Evolutionary conservation across 768 basidiomycete species (phyloP).

Genomic region (Gloeopeniophorella convolvens): DNA sequence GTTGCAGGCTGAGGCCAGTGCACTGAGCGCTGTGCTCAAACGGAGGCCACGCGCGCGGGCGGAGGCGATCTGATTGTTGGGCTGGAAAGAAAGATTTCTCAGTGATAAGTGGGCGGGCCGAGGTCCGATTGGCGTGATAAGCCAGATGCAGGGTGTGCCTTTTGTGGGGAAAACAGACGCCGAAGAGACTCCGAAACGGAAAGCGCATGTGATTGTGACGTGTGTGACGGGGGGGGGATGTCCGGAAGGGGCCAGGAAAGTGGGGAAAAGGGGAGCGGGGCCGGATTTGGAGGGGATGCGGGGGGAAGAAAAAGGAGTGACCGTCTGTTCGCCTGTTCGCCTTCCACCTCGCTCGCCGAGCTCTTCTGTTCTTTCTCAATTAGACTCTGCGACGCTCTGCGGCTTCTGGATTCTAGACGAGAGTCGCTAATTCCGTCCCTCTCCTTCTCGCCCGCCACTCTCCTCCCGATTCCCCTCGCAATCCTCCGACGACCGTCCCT

Average conservation of each 20-base stretch:
- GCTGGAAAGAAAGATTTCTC: not conserved
- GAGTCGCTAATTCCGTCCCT: constrained; percentile 6
- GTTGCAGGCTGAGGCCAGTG: no score
- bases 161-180: not conserved
- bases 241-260: not conserved
- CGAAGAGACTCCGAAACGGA: no score
- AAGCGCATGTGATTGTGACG: constrained; percentile 3
- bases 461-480: not conserved
- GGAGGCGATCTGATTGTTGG: no score
- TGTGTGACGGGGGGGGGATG: not conserved
- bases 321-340: not conserved
- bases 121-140: constrained; percentile 5
- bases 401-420: constrained; percentile 10
- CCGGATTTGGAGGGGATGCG: not conserved
- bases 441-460: not conserved
- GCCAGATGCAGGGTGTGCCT: not conserved
- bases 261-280: not conserved
- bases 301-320: not conserved
- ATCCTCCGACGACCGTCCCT: constrained; percentile 5
- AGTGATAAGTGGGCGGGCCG: not conserved
- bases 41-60: no score
- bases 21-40: no score
- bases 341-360: constrained; percentile 4
- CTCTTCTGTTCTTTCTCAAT: not conserved
- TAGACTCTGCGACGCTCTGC: constrained; percentile 11